Base-by-base conservation (phyloP, 768 basidiomycete genomes). In the Trametes cubensis region DNA sequence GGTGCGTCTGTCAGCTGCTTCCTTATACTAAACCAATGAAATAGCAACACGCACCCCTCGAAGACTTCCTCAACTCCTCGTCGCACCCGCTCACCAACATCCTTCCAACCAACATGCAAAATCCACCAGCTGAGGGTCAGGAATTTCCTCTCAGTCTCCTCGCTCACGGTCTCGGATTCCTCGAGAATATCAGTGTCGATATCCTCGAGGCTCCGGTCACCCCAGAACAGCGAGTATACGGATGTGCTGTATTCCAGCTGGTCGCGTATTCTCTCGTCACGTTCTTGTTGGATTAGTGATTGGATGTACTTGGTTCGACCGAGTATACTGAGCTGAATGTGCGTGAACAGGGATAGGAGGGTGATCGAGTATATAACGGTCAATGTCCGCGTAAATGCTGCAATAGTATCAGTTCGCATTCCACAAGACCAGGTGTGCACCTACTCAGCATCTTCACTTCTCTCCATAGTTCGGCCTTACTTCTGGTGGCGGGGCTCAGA, bases 61-160 rank as follows among this genome's bases (percentile, higher is more conserved):
- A 97, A 92, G 0, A 91, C 92, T 60, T 88, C 88, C 68, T 92
- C 88, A 0, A 95, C 92, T 0, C 84, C 89, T 38, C 81, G 75
- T 66, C 87, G 76, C 0, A 95, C 90, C 41, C 91, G 78, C 65
- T 86, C 85, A 0, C 84, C 86, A 0, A 98, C 81, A 60, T 89
- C 88, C 66, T 88, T 90, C 94, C 95, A 96, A 0, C 95, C 94
- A 4, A 94, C 89, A 70, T 97, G 88, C 58, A 96, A 69, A 11
- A 96, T 78, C 94, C 94, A 96, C 94, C 94, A 98, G 41, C 87
- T 91, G 67, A 95, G 82, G 0, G 90, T 93, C 52, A 97, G 77
- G 70, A 86, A 98, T 70, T 87, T 85, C 62, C 84, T 79, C 73
- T 95, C 94, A 6, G 86, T 84, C 56, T 89, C 89, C 39, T 89